A percentile compares a stretch with the other conserved stretches of the same genome.
phyloP scores from a whole-genome alignment of 768 basidiomycete genomes.

The Boletus vermiculosoides region DNA sequence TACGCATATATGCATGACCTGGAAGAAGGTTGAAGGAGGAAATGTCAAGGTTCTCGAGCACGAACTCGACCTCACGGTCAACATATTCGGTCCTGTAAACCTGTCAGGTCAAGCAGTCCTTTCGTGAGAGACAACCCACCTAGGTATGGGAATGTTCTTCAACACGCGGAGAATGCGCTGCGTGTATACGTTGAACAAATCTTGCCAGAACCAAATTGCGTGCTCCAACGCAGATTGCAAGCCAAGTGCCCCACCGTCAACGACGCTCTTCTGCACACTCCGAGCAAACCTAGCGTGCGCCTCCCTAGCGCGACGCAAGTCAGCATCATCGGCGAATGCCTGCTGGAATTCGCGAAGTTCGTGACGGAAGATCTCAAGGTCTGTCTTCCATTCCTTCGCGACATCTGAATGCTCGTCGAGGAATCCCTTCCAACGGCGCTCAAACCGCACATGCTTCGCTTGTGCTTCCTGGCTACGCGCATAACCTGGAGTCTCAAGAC shows the following conservation, averaged over 20 bases:
- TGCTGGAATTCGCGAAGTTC: constrained; percentile 46
- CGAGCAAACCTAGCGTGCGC: constrained; percentile 50
- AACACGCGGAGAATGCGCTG: constrained; percentile 54
- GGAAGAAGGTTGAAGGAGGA: constrained; percentile 66
- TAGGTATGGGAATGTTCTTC: constrained; percentile 67
- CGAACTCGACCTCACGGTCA: constrained; percentile 66
- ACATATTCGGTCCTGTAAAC: constrained; percentile 63
- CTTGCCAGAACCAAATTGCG: constrained; percentile 76
- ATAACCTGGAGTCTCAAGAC: constrained; percentile 52
- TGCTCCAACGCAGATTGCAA: constrained; percentile 57
- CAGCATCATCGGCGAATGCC: constrained; percentile 48
- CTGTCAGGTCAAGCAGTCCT: neutral
- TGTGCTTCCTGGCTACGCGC: constrained; percentile 47
- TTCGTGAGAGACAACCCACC: constrained; percentile 37
- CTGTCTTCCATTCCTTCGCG: constrained; percentile 50
- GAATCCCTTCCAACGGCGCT: constrained; percentile 49
- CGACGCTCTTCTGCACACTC: constrained; percentile 46
- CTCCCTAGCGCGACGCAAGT: constrained; percentile 44
- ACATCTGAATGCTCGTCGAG: constrained; percentile 43
- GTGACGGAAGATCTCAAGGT: constrained; percentile 44
- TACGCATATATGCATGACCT: constrained; percentile 68
- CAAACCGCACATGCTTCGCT: constrained; percentile 43
- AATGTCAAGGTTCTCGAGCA: constrained; percentile 71
- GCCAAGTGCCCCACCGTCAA: constrained; percentile 38
- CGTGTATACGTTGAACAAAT: constrained; percentile 76